A percentile compares a stretch with the other conserved stretches of the same genome.
phyloP scores from a whole-genome alignment of 768 basidiomycete species.

The Tylopilus balloui region DNA sequence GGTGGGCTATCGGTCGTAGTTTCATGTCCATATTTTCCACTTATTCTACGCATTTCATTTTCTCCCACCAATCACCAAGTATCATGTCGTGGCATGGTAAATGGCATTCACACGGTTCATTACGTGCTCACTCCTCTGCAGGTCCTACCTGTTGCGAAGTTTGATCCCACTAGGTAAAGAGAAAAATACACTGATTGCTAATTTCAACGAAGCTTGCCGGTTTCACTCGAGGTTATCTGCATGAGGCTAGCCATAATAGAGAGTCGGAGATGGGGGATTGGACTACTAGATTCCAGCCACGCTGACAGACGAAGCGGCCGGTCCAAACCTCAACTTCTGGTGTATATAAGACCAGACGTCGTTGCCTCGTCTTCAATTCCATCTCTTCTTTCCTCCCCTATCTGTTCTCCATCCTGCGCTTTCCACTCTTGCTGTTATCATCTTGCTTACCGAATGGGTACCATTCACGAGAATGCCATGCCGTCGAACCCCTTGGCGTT shows the following conservation, averaged over 20 bases:
- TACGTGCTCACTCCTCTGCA: background rate
- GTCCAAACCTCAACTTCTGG: conserved; percentile 1
- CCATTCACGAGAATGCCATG: background rate
- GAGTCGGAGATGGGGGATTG: background rate
- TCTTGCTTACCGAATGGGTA: conserved; percentile 4
- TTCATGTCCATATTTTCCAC: conserved; percentile 6
- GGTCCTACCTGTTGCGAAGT: background rate
- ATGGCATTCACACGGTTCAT: background rate
- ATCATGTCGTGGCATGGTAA: background rate
- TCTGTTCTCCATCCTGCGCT: background rate
- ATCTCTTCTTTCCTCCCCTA: background rate
- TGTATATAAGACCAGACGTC: conserved; percentile 4
- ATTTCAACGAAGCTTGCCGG: background rate
- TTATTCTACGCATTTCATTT: conserved; percentile 8
- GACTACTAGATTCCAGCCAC: background rate
- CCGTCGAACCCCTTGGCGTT: background rate
- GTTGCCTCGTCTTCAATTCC: background rate
- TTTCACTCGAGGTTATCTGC: background rate
- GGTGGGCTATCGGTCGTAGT: conserved; percentile 16
- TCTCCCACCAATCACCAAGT: background rate
- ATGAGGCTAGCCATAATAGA: background rate
- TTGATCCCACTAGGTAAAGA: background rate
- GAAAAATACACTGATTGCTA: background rate
- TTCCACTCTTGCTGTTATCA: background rate
- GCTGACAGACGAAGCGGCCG: background rate